These are phyloP conservation scores for Akanthomyces dipterigenus DNA, from an alignment of 2,329 filamentous ascomycete species.

Conservation along the genomic window DNA sequence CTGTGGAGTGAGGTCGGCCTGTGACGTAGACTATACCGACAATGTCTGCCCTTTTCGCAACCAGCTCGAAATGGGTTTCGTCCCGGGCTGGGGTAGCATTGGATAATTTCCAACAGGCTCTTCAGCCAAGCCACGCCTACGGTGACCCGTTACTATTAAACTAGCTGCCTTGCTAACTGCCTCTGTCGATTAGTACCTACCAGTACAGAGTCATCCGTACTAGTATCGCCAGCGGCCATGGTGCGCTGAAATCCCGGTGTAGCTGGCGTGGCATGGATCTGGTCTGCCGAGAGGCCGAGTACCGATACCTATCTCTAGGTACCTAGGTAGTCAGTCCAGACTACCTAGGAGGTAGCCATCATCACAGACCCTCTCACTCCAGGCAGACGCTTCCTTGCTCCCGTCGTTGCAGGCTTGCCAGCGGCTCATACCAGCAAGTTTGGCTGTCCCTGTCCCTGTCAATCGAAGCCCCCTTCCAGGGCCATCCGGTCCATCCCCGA, in stretches of 20 bases:
- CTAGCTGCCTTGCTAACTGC: too few relatives aligned
- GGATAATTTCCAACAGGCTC: conserved; percentile 2
- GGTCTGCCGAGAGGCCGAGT: too few relatives aligned
- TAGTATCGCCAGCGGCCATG: not conserved
- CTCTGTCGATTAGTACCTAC: too few relatives aligned
- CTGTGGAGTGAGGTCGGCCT: not conserved
- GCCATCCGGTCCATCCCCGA: too few relatives aligned
- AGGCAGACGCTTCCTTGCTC: too few relatives aligned
- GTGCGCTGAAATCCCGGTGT: not conserved
- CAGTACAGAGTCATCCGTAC: too few relatives aligned
- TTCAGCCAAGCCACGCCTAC: conserved; percentile 7
- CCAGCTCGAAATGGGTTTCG: not conserved
- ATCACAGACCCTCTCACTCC: too few relatives aligned
- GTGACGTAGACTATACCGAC: not conserved
- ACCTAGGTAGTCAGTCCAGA: not conserved
- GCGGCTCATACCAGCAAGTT: too few relatives aligned
- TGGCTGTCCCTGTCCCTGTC: not conserved
- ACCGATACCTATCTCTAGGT: too few relatives aligned
- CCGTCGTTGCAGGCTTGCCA: too few relatives aligned
- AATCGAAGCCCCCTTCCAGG: not conserved
- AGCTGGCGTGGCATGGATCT: not conserved
- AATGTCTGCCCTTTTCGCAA: not conserved
- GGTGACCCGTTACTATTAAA: not conserved
- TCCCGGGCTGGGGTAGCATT: not conserved
- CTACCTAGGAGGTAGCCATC: not conserved